Percentiles rank a stretch among this genome's conserved stretches.
These are phyloP conservation scores for Ambrosiella cleistominuta DNA, from an alignment of 2,329 filamentous ascomycete species.

Conservation along the genomic window DNA sequence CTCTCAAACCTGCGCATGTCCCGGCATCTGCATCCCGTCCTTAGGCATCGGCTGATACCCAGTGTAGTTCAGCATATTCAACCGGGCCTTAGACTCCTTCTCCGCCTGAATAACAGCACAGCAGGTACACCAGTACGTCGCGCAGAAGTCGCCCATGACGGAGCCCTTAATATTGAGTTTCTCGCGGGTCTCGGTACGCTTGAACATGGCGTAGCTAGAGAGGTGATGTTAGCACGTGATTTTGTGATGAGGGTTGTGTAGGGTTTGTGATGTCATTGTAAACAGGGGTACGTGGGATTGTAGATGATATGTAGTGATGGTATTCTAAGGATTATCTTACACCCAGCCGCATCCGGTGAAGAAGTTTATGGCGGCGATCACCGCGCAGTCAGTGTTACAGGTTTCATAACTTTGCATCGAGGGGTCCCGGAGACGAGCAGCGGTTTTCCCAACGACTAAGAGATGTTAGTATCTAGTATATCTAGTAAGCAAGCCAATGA, in stretches of 20 bases:
- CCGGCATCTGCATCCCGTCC: conserved; percentile 23
- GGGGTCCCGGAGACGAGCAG: conserved; percentile 28
- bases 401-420: conserved; percentile 23
- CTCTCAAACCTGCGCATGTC: not conserved
- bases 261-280: not conserved
- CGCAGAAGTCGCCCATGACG: conserved; percentile 31
- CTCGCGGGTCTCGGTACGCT: conserved; percentile 35
- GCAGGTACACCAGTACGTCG: conserved; percentile 37
- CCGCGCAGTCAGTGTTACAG: conserved; percentile 25
- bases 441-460: conserved; percentile 27
- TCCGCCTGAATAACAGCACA: conserved; percentile 41
- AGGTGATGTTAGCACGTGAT: conserved; percentile 1
- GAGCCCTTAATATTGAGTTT: conserved; percentile 35
- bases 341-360: conserved; percentile 28
- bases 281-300: not conserved
- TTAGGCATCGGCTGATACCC: conserved; percentile 22
- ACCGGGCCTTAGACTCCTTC: conserved; percentile 29
- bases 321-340: conserved; percentile 16
- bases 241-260: not conserved
- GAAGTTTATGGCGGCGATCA: conserved; percentile 23
- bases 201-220: conserved; percentile 29
- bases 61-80: conserved; percentile 18
- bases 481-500: not conserved
- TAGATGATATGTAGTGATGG: not conserved
- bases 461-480: not conserved